Percentiles rank a stretch among this genome's conserved stretches.
Evolutionary conservation across 306 rosid species (phyloP).

Genomic region (Dryas drummondii): DNA sequence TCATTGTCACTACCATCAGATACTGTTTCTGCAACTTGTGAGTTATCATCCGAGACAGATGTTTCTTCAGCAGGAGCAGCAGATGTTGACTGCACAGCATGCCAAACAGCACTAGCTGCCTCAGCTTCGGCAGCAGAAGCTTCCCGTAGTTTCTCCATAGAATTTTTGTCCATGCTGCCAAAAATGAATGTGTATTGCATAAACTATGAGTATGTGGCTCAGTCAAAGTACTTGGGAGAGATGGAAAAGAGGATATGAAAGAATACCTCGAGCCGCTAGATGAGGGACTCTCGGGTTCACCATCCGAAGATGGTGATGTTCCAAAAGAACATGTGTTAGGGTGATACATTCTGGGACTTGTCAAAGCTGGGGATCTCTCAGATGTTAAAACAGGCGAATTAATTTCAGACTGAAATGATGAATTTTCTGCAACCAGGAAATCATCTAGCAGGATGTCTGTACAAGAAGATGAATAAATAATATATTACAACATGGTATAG

Average conservation of each 20-base stretch:
- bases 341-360: constrained; percentile 53
- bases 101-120: constrained; percentile 98
- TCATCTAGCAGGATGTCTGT: constrained; percentile 83
- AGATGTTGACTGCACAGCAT: constrained; percentile 66
- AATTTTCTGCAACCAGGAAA: constrained; percentile 89
- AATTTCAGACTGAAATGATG: constrained; percentile 56
- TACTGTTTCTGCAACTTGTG: constrained; percentile 74
- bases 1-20: constrained; percentile 96
- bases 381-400: constrained; percentile 50
- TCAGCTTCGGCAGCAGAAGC: constrained; percentile 99
- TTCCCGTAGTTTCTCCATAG: constrained; percentile 93
- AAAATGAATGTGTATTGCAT: constrained; percentile 19
- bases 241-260: constrained; percentile 18
- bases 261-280: constrained; percentile 65
- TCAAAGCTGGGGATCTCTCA: constrained; percentile 60
- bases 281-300: constrained; percentile 45
- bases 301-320: constrained; percentile 41
- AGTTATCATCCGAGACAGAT: constrained; percentile 76
- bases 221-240: constrained; percentile 20
- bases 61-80: constrained; percentile 68
- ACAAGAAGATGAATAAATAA: constrained; percentile 24
- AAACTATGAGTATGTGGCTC: constrained; percentile 21
- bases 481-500: constrained; percentile 11
- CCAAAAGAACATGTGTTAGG: constrained; percentile 42
- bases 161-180: constrained; percentile 75